These are phyloP conservation scores for Cadophora luteo-olivacea DNA, from an alignment of 2,329 filamentous ascomycete species.

Conservation along the genomic window DNA sequence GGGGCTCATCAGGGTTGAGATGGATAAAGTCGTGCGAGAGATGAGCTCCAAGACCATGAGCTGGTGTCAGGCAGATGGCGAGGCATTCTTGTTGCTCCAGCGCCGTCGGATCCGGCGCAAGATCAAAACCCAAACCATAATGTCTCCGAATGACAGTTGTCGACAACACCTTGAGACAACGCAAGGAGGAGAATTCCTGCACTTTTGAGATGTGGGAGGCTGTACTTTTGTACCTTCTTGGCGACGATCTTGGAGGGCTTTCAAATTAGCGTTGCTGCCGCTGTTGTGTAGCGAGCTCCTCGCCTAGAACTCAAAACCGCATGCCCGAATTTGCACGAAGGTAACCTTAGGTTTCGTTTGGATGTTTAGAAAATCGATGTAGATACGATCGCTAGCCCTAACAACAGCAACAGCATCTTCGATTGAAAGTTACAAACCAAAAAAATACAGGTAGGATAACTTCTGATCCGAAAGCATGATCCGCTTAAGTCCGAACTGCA, in stretches of 20 bases:
- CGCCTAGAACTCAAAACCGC: neutral
- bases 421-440: too few species aligned
- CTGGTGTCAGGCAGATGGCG: neutral
- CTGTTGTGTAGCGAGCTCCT: neutral
- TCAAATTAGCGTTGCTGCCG: neutral
- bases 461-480: neutral
- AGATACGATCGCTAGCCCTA: too few species aligned
- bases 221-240: slow-evolving; percentile 1
- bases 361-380: too few species aligned
- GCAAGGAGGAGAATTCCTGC: neutral
- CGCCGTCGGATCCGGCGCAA: neutral
- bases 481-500: neutral
- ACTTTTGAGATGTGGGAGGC: neutral
- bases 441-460: too few species aligned
- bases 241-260: neutral
- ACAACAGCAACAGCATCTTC: too few species aligned
- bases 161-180: neutral
- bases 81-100: slow-evolving; percentile 1
- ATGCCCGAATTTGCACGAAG: too few species aligned
- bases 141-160: too few species aligned
- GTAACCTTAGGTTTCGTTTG: too few species aligned
- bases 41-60: neutral
- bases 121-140: neutral
- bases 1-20: neutral
- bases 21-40: neutral